A percentile compares a stretch with the other conserved stretches of the same genome.
phyloP scores from a whole-genome alignment of 2,329 filamentous ascomycete species.

The Neopestalotiopsis sp. region DNA sequence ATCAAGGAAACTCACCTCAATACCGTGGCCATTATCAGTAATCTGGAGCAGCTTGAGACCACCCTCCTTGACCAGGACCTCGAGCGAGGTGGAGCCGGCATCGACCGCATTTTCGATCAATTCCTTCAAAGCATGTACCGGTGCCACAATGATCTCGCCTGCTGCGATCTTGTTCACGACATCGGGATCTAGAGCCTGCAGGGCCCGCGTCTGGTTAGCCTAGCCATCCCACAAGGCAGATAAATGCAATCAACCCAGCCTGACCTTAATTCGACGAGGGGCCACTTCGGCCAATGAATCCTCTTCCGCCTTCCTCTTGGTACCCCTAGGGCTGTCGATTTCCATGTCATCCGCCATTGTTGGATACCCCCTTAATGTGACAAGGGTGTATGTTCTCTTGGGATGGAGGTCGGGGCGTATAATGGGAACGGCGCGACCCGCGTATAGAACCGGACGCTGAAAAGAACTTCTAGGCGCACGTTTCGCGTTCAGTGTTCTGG shows the following conservation, averaged over 20 bases:
- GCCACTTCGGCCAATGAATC: slow-evolving; percentile 36
- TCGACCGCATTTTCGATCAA: slow-evolving; percentile 97
- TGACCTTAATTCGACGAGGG: slow-evolving; percentile 54
- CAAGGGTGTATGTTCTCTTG: neutral
- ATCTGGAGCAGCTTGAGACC: slow-evolving; percentile 95
- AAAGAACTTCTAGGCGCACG: neutral
- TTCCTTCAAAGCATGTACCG: slow-evolving; percentile 94
- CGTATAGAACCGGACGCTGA: neutral
- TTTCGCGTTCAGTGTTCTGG: neutral
- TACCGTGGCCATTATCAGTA: slow-evolving; percentile 95
- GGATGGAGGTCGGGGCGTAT: neutral
- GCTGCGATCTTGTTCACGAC: slow-evolving; percentile 99
- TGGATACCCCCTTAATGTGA: neutral
- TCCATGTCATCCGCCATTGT: slow-evolving; percentile 49
- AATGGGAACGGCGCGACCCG: neutral
- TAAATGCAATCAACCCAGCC: slow-evolving; percentile 26
- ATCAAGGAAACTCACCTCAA: slow-evolving; percentile 70
- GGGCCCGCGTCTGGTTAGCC: slow-evolving; percentile 11
- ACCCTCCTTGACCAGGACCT: slow-evolving; percentile 92
- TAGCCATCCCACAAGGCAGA: no score
- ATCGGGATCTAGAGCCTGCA: slow-evolving; percentile 83
- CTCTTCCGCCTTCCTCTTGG: slow-evolving; percentile 56
- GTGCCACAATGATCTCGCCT: slow-evolving; percentile 97
- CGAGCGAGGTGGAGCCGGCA: slow-evolving; percentile 89
- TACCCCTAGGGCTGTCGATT: slow-evolving; percentile 47